Conservation (phyloP, 2,329 filamentous ascomycete genomes). For the Xylariaceae sp. region DNA sequence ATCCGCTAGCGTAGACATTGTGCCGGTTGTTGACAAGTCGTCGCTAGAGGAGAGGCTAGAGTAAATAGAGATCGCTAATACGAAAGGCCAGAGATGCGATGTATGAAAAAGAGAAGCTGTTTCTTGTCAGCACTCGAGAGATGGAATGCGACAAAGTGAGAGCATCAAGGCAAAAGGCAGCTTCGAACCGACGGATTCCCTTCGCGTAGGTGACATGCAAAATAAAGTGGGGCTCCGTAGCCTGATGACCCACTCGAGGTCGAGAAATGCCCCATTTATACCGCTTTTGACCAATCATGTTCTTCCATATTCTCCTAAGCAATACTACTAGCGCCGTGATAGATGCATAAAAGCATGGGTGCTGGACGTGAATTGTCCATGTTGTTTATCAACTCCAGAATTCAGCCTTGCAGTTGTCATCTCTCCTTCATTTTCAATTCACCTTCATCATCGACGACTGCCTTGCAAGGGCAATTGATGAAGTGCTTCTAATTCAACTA, state of each 20-base stretch:
- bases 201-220: neutral
- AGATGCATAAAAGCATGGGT: neutral
- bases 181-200: too few relatives aligned
- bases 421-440: neutral
- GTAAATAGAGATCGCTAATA: neutral
- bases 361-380: neutral
- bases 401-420: neutral
- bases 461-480: neutral
- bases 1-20: constrained; percentile 86
- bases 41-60: neutral
- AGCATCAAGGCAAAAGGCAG: neutral
- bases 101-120: neutral
- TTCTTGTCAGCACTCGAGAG: neutral
- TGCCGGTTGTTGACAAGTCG: constrained; percentile 16
- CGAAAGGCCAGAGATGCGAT: neutral
- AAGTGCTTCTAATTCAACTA: neutral
- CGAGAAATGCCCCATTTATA: neutral
- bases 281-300: neutral
- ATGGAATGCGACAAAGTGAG: constrained; percentile 1
- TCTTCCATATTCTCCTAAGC: neutral
- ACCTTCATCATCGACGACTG: neutral
- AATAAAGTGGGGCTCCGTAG: neutral
- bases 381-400: neutral
- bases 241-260: too few relatives aligned
- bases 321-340: neutral